Evolutionary conservation across 1,139 yeast species (phyloP).

Genomic region (Candida sp.): DNA sequence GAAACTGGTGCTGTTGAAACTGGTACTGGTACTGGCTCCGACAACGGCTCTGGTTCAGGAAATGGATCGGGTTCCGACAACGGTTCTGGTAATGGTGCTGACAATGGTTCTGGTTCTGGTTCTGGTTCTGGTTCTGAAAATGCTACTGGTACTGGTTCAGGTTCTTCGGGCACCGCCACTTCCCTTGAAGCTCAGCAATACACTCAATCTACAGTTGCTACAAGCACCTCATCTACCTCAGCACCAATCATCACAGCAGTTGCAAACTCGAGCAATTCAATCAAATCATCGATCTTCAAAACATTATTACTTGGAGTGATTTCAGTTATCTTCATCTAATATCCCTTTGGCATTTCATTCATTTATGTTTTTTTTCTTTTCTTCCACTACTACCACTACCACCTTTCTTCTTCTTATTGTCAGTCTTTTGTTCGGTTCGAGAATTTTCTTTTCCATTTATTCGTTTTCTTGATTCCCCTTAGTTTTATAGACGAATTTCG

Average conservation of each 20-base stretch:
- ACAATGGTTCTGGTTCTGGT: slow-evolving; percentile 2
- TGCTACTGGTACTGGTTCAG: too few species aligned
- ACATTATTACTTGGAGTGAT: background rate
- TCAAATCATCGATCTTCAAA: background rate
- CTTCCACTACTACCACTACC: too few species aligned
- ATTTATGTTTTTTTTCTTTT: too few species aligned
- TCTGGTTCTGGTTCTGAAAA: background rate
- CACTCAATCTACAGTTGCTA: background rate
- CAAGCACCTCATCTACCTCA: background rate
- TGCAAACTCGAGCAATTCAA: background rate
- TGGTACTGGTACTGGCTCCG: too few species aligned
- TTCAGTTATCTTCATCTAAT: background rate
- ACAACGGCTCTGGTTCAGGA: slow-evolving; percentile 6
- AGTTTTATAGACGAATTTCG: too few species aligned
- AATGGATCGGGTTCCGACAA: background rate
- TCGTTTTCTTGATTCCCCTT: too few species aligned
- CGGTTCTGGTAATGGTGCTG: background rate
- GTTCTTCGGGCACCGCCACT: background rate
- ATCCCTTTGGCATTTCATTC: too few species aligned
- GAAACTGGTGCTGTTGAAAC: too few species aligned
- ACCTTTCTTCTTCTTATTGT: too few species aligned
- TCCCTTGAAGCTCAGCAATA: background rate
- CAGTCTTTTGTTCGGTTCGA: too few species aligned
- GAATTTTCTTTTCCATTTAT: too few species aligned
- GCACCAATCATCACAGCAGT: background rate